Conservation (phyloP, 352 stramenopile species). For the Plasmopara halstedii region DNA sequence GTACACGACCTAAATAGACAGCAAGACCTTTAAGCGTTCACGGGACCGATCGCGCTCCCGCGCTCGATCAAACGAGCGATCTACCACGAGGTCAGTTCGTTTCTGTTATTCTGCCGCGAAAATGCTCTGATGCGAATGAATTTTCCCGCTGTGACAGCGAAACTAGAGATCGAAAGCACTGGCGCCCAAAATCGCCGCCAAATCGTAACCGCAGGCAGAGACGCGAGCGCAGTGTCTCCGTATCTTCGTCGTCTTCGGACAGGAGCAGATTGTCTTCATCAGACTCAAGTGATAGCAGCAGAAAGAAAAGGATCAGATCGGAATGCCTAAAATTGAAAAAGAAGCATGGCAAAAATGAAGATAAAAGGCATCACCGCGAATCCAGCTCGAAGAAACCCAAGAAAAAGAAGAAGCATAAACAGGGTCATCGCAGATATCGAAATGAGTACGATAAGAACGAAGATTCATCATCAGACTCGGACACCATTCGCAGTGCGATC, state of each 20-base stretch:
- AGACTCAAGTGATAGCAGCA: conserved; percentile 17
- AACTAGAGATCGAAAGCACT: background rate
- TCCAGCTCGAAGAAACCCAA: conserved; percentile 25
- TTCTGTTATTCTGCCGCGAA: background rate
- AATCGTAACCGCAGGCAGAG: conserved; percentile 12
- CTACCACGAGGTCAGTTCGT: conserved; percentile 4
- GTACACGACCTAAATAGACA: conserved; percentile 14
- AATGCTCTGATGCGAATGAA: background rate
- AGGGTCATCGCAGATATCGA: conserved; percentile 14
- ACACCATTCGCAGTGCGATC: conserved; percentile 71
- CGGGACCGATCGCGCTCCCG: conserved; percentile 14
- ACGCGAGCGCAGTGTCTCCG: conserved; percentile 13
- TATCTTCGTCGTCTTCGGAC: conserved; percentile 21
- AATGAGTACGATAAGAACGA: conserved; percentile 14
- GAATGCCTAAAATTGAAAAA: conserved; percentile 26
- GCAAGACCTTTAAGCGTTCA: conserved; percentile 13
- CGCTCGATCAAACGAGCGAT: conserved; percentile 18
- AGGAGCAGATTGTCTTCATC: conserved; percentile 12
- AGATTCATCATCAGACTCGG: conserved; percentile 48
- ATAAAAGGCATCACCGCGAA: conserved; percentile 32
- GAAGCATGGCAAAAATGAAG: conserved; percentile 26
- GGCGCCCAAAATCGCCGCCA: background rate
- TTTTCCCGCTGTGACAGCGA: background rate
- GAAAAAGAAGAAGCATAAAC: conserved; percentile 28
- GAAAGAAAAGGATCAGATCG: conserved; percentile 17